Conservation (phyloP, 1,139 yeast species). For the Zygotorulaspora mrakii region DNA sequence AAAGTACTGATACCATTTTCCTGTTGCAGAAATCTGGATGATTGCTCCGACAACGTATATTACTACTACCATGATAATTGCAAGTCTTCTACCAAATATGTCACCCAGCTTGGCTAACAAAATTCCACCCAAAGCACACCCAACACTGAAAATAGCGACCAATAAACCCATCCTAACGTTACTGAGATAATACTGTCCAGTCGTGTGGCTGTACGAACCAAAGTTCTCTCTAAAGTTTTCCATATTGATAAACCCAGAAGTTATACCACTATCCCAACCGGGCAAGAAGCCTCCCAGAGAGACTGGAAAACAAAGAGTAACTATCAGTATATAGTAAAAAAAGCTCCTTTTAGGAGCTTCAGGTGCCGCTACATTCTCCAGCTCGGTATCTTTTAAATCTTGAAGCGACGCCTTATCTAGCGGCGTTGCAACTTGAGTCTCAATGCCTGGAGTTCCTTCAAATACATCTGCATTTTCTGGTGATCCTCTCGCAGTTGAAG, state of each 20-base stretch:
- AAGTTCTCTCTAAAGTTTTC: conserved; percentile 50
- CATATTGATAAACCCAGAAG: conserved; percentile 72
- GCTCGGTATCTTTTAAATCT: not conserved
- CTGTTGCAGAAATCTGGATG: conserved; percentile 55
- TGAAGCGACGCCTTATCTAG: not conserved
- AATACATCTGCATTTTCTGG: not conserved
- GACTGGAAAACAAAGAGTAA: conserved; percentile 26
- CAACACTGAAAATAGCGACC: conserved; percentile 63
- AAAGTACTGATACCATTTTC: conserved; percentile 49
- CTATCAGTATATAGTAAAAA: not conserved
- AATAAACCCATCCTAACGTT: conserved; percentile 57
- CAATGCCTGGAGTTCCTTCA: not conserved
- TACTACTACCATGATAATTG: conserved; percentile 51
- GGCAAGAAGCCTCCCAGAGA: conserved; percentile 66
- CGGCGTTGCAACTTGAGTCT: conserved; percentile 1
- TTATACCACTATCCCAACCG: conserved; percentile 75
- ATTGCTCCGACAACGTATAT: conserved; percentile 60
- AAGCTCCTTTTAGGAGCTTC: not conserved
- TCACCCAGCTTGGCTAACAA: conserved; percentile 51
- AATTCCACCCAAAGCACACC: conserved; percentile 64
- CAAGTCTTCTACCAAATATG: conserved; percentile 57
- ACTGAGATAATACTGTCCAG: conserved; percentile 40
- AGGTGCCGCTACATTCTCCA: not conserved
- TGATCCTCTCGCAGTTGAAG: not conserved
- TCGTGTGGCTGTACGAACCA: conserved; percentile 38